Evolutionary conservation across 2,329 filamentous ascomycete genomes (phyloP), one percentile per base, ranked within the genome.

Genomic region (Diaporthe destruens): DNA sequence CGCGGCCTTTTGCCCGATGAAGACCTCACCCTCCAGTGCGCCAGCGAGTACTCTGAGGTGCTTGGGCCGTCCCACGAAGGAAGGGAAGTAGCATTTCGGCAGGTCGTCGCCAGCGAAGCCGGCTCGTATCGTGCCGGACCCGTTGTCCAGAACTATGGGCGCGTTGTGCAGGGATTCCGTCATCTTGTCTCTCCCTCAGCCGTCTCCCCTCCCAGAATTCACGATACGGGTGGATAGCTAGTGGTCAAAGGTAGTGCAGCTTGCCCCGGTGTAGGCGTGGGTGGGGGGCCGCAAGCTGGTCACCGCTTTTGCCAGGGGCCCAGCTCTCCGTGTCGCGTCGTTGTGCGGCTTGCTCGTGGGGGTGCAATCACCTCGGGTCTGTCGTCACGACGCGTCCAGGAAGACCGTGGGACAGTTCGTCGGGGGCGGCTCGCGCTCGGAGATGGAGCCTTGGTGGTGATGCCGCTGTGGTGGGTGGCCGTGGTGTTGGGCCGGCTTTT

Each of bases 71-170:
- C 96, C 96, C 75, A 99, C 96, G 82, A 96, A 98, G 23, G 96
- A 98, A 6, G 96, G 96, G 81, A 99, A 99, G 86, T 93, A 97
- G 86, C 94, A 98, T 86, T 98, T 98, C 25, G 96, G 96, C 65
- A 96, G 87, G 81, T 99, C 96, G 79, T 98, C 95, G 77, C 96
- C 96, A 47, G 96, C 96, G 81, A 98, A 99, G 29, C 96, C 96
- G 70, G 96, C 96, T 81, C 97, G 91, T 81, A 99, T 98, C 6
- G 96, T 99, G 76, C 96, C 96, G 77, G 95, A 98, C 80, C 96
- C 96, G 85, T 99, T 99, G 89, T 99, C 96, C 80, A 99, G 93
- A 81, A 99, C 96, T 83, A 99, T 98, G 73, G 96, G 95, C 77
- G 95, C 95, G 88, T 99, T 99, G 87, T 98, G 96, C 71, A 98